Conservation (phyloP, 495 filamentous ascomycete species). For the Aspergillus bridgeri region DNA sequence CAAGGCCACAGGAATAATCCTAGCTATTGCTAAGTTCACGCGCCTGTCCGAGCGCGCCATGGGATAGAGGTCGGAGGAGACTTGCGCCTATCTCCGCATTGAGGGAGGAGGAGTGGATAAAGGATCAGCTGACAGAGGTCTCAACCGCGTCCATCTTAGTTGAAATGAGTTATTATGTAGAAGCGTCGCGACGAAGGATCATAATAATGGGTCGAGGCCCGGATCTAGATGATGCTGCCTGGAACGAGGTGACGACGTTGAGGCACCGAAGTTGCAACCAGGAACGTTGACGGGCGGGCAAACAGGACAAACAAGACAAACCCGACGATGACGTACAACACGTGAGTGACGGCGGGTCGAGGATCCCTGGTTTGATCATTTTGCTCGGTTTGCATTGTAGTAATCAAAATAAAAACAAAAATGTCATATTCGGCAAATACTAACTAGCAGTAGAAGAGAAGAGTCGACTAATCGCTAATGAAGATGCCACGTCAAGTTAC, state of each 20-base stretch:
- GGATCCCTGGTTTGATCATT: too few species aligned
- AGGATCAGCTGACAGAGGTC: background rate
- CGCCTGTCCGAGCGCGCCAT: slow-evolving; percentile 40
- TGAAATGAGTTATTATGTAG: slow-evolving; percentile 4
- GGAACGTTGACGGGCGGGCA: background rate
- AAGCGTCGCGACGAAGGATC: background rate
- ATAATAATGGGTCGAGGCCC: background rate
- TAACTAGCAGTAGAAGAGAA: too few species aligned
- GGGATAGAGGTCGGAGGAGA: slow-evolving; percentile 11
- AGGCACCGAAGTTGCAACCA: background rate
- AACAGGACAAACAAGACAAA: background rate
- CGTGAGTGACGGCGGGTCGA: background rate
- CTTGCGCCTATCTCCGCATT: slow-evolving; percentile 15
- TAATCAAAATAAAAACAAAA: too few species aligned
- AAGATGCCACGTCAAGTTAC: too few species aligned
- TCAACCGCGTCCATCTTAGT: slow-evolving; percentile 15
- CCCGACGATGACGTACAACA: background rate
- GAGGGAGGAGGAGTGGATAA: slow-evolving; percentile 1
- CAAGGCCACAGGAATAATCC: slow-evolving; percentile 57
- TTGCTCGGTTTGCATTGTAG: too few species aligned
- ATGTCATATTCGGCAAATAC: too few species aligned
- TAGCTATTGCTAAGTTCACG: slow-evolving; percentile 50
- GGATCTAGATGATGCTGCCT: background rate
- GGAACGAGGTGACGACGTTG: slow-evolving; percentile 1
- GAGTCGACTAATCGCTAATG: too few species aligned